Percentiles rank a stretch among this genome's conserved stretches.
These are phyloP conservation scores for Nitzschia palea DNA, from an alignment of 108 stramenopile genomes.

Conservation along the genomic window DNA sequence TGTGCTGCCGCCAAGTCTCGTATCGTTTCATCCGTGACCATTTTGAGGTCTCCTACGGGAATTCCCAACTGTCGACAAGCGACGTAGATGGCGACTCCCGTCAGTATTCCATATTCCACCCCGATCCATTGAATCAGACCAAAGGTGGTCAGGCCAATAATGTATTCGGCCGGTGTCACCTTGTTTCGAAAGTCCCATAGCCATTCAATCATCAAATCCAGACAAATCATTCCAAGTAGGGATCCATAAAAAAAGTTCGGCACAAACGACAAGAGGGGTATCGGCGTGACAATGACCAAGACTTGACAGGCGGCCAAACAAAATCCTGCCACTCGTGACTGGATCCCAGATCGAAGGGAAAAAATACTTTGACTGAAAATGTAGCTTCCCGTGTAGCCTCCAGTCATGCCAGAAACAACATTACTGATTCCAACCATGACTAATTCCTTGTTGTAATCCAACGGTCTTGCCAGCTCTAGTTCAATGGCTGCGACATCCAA, in stretches of 20 bases:
- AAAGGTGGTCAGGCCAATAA: constrained; percentile 84
- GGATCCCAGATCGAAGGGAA: constrained; percentile 88
- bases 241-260: constrained; percentile 96
- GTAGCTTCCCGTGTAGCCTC: constrained; percentile 84
- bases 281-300: constrained; percentile 66
- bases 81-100: constrained; percentile 66
- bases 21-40: constrained; percentile 2
- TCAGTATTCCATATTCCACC: constrained; percentile 86
- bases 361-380: constrained; percentile 98
- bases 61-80: constrained; percentile 20
- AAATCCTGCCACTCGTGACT: constrained; percentile 77
- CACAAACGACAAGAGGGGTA: constrained; percentile 81
- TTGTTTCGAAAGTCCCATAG: constrained; percentile 84
- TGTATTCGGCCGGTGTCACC: constrained; percentile 75
- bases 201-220: constrained; percentile 96
- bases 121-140: constrained; percentile 75
- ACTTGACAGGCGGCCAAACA: constrained; percentile 62
- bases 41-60: constrained; percentile 25
- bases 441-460: constrained; percentile 95
- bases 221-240: constrained; percentile 86
- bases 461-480: constrained; percentile 82
- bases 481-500: constrained; percentile 98
- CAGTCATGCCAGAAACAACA: constrained; percentile 86
- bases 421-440: constrained; percentile 91
- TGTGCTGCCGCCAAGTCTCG: not conserved